Evolutionary conservation across 768 basidiomycete species (phyloP).

Genomic region (Terana coerulea): DNA sequence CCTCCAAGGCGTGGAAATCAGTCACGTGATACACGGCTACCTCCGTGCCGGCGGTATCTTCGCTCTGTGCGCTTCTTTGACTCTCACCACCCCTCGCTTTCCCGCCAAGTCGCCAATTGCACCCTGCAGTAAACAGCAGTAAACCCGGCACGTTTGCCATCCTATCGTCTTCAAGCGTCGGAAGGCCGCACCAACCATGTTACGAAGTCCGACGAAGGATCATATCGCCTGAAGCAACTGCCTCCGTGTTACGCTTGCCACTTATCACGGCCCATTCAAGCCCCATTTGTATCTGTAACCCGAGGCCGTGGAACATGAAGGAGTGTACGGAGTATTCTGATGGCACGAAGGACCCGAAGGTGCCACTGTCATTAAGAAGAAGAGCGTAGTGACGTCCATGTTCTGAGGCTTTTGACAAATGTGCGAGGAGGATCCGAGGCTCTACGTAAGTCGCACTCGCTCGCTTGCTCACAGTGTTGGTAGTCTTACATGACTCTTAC

Average conservation of each 20-base stretch:
- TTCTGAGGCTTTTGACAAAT: neutral
- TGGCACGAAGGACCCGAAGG: neutral
- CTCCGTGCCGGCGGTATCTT: neutral
- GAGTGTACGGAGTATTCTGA: conserved; percentile 1
- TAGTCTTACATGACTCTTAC: neutral
- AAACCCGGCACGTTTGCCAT: too few relatives aligned
- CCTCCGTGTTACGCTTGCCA: neutral
- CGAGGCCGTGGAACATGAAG: neutral
- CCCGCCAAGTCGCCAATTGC: too few relatives aligned
- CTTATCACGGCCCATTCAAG: neutral
- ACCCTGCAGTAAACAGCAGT: too few relatives aligned
- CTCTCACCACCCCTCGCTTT: too few relatives aligned
- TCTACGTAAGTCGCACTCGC: conserved; percentile 1
- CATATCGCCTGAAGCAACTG: too few relatives aligned
- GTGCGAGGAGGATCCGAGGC: neutral
- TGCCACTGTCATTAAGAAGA: neutral
- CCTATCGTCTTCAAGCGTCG: too few relatives aligned
- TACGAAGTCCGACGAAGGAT: too few relatives aligned
- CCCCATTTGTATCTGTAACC: too few relatives aligned
- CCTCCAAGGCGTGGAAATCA: neutral
- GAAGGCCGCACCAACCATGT: too few relatives aligned
- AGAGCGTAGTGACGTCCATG: conserved; percentile 2
- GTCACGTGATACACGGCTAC: conserved; percentile 1
- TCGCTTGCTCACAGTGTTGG: neutral
- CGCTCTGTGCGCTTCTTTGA: too few relatives aligned